Evolutionary conservation across 2,329 filamentous ascomycete species (phyloP), one percentile per base, ranked within the genome.

Genomic region (Fusarium hostae): DNA sequence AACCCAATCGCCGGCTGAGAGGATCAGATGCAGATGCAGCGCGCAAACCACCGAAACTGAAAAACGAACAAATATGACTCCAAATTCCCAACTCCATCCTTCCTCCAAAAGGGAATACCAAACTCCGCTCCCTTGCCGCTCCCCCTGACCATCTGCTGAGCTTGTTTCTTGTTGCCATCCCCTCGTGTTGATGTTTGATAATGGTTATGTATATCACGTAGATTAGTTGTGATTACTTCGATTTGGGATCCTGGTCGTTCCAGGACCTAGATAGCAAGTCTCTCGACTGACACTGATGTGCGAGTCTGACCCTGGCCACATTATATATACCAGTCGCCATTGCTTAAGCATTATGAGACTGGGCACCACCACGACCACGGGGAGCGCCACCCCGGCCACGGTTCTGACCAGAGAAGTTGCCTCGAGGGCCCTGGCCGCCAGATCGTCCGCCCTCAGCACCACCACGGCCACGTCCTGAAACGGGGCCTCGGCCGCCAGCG

Each of bases 301-400:
- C 41, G 47, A 48, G 52, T 50, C 54, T 51, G 47, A n/a, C 43
- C 35, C 55, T 56, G 59, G 51, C 66, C 60, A 51, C 22, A 43
- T 34, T 67, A 59, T 68, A 48, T 45, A 47, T 67, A 52, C 30
- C 44, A 39, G 35, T 57, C 52, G 43, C 47, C 32, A 35, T 51
- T 60, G 39, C 63, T 76, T 82, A 89, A 73, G 85, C 86, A 72
- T 87, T 89, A 74, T 86, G 84, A 52, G 82, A 77, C 79, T 88
- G 87, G 54, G 86, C 81, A 69, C 84, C 87, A 71, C 92, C 90
- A 73, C 92, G 89, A 63, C 89, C 88, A 67, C 90, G 89, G 72
- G 89, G 84, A 77, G 86, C 84, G 75, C 89, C 89, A 71, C 93
- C 91, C 76, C 93, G 90, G 48, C 90, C 90, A 71, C 91, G 86